Conservation (phyloP, 2,329 filamentous ascomycete species). For the Sarocladium oryzae region DNA sequence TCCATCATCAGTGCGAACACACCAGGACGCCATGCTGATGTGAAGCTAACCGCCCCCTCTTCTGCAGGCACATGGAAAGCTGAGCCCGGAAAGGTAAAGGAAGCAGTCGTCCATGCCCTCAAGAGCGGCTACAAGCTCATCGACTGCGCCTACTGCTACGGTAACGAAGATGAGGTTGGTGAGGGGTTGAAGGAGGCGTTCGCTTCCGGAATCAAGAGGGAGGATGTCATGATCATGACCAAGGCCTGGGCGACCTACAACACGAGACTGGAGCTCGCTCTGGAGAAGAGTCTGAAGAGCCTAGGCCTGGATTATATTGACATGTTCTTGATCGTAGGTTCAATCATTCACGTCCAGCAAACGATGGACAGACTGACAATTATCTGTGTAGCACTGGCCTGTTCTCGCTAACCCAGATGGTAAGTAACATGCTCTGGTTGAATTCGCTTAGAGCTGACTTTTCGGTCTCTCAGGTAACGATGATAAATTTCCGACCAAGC, state of each 20-base stretch:
- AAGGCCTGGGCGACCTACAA: constrained; percentile 84
- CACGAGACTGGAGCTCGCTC: constrained; percentile 58
- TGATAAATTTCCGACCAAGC: constrained; percentile 66
- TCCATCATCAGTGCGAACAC: too few relatives aligned
- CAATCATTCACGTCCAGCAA: background rate
- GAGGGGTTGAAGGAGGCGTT: constrained; percentile 69
- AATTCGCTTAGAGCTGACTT: background rate
- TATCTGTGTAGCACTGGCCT: constrained; percentile 61
- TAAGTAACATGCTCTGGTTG: constrained; percentile 24
- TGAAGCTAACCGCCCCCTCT: background rate
- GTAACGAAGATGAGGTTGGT: constrained; percentile 78
- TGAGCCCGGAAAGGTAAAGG: constrained; percentile 48
- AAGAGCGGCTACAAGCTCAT: constrained; percentile 53
- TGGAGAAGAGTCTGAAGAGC: constrained; percentile 66
- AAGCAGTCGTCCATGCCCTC: constrained; percentile 53
- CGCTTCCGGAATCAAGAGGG: constrained; percentile 61
- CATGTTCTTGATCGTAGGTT: constrained; percentile 59
- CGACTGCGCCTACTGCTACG: constrained; percentile 71
- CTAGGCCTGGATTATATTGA: constrained; percentile 78
- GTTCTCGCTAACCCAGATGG: constrained; percentile 73
- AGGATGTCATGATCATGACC: constrained; percentile 76
- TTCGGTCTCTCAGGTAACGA: constrained; percentile 47
- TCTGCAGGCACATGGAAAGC: constrained; percentile 59
- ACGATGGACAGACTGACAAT: background rate
- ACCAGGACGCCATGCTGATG: constrained; percentile 9